These are phyloP conservation scores for Pseudoperonospora humuli DNA, from an alignment of 352 stramenopile species.

Conservation along the genomic window DNA sequence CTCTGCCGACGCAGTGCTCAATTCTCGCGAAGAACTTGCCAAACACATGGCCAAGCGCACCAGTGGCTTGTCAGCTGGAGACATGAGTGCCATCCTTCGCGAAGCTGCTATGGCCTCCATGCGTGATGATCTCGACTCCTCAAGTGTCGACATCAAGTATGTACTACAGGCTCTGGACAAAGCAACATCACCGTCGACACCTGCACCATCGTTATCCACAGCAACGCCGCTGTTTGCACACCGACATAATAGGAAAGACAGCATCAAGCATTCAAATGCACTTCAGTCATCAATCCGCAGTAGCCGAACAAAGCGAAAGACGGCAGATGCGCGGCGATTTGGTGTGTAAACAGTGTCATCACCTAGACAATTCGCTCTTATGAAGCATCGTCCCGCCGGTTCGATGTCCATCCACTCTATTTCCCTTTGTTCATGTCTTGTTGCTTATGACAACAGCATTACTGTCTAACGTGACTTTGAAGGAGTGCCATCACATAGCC, in stretches of 20 bases:
- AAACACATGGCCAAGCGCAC: constrained; percentile 47
- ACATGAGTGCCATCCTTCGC: constrained; percentile 57
- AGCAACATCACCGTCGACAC: constrained; percentile 6
- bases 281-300: constrained; percentile 13
- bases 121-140: constrained; percentile 43
- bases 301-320: constrained; percentile 31
- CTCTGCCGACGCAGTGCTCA: constrained; percentile 20
- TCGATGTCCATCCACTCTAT: neutral
- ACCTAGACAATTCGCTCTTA: neutral
- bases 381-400: neutral
- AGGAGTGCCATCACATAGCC: too few species aligned
- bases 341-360: constrained; percentile 18
- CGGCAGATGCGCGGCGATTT: constrained; percentile 37
- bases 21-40: constrained; percentile 30
- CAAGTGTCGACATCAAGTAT: constrained; percentile 33
- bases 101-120: constrained; percentile 74
- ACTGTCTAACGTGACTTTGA: too few species aligned
- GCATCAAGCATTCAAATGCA: constrained; percentile 3
- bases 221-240: constrained; percentile 12
- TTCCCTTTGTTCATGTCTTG: too few species aligned
- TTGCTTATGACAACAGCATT: too few species aligned
- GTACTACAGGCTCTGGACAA: constrained; percentile 23
- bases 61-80: constrained; percentile 40
- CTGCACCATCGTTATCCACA: constrained; percentile 5
- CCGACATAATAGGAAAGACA: constrained; percentile 14